These are phyloP conservation scores for Pichia sp. DNA, from an alignment of 1,139 yeast species.

Conservation along the genomic window DNA sequence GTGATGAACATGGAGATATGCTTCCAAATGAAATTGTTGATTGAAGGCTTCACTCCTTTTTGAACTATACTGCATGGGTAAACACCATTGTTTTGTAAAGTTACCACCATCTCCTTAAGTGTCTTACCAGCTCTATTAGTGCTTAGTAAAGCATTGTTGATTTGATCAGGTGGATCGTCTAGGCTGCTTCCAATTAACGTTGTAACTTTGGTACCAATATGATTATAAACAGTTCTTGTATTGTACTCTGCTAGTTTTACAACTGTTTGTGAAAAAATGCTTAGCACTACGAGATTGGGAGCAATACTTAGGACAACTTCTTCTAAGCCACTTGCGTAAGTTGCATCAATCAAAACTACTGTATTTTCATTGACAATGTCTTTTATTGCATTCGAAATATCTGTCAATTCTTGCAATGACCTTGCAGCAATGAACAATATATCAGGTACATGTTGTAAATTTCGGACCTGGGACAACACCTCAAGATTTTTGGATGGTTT, in stretches of 20 bases:
- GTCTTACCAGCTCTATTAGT: conserved; percentile 16
- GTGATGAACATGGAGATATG: conserved; percentile 19
- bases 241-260: conserved; percentile 15
- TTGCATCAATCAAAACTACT: conserved; percentile 23
- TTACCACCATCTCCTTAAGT: conserved; percentile 15
- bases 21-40: conserved; percentile 24
- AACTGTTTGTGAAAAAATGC: conserved; percentile 22
- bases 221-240: conserved; percentile 14
- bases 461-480: not conserved
- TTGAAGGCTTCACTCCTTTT: conserved; percentile 21
- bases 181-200: conserved; percentile 22
- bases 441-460: conserved; percentile 10
- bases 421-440: conserved; percentile 18
- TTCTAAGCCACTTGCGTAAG: conserved; percentile 19
- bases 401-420: conserved; percentile 7
- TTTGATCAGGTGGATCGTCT: not conserved
- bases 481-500: conserved; percentile 10
- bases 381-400: conserved; percentile 7
- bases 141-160: conserved; percentile 15
- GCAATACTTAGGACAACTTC: conserved; percentile 8
- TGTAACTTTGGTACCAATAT: conserved; percentile 19
- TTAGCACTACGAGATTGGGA: conserved; percentile 15
- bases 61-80: conserved; percentile 22
- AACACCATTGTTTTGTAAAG: conserved; percentile 20
- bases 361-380: conserved; percentile 15